Evolutionary conservation across 2,329 filamentous ascomycete species (phyloP).

Genomic region (Aotearoamyces nothofagi): DNA sequence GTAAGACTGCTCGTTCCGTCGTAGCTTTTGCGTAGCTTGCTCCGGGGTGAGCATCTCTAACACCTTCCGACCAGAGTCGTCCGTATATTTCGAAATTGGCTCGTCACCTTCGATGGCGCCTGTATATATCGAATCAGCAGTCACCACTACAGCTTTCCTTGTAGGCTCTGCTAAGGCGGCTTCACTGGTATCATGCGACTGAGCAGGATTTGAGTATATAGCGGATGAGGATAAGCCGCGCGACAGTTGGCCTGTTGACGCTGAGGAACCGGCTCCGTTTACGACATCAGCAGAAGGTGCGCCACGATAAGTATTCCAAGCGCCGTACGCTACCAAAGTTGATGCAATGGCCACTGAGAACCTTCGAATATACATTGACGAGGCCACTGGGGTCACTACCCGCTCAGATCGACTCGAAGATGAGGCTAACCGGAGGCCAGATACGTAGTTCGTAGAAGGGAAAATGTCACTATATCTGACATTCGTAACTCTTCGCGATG

Average conservation of each 20-base stretch:
- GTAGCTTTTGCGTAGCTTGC: conserved; percentile 78
- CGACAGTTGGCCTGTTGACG: conserved; percentile 14
- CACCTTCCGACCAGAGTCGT: conserved; percentile 71
- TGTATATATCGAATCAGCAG: conserved; percentile 80
- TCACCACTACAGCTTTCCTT: conserved; percentile 68
- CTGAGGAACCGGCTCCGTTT: conserved; percentile 4
- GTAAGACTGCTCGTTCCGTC: conserved; percentile 84
- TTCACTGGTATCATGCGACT: conserved; percentile 5
- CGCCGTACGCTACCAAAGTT: conserved; percentile 54
- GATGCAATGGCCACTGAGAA: conserved; percentile 53
- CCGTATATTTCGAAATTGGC: conserved; percentile 76
- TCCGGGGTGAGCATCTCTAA: conserved; percentile 95
- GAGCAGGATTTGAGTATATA: conserved; percentile 8
- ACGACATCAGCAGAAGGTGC: conserved; percentile 3
- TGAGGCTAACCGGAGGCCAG: conserved; percentile 28
- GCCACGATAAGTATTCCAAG: conserved; percentile 57
- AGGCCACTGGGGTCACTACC: conserved; percentile 19
- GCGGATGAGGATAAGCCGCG: conserved; percentile 11
- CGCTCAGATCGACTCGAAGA: conserved; percentile 21
- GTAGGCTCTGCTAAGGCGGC: conserved; percentile 25
- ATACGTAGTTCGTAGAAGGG: conserved; percentile 23
- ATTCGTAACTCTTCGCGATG: conserved; percentile 43
- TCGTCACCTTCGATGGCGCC: conserved; percentile 73
- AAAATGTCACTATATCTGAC: conserved; percentile 26
- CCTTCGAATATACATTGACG: conserved; percentile 61